Evolutionary conservation across 2,329 filamentous ascomycete species (phyloP).

Genomic region (Hymenoscyphus linearis): DNA sequence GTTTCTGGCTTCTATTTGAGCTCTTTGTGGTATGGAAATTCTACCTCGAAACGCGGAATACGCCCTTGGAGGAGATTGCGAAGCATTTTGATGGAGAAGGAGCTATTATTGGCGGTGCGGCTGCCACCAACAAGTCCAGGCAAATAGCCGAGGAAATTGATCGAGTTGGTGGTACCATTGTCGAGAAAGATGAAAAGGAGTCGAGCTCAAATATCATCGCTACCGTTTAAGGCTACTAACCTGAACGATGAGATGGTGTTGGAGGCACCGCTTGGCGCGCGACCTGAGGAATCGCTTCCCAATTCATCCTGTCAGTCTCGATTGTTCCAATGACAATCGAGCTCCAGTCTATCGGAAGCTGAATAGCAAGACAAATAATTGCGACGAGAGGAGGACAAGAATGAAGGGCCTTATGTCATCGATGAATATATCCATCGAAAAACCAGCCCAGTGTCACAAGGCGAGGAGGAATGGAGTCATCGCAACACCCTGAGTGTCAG

Average conservation of each 20-base stretch:
- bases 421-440: not conserved
- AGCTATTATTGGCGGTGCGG: conserved; percentile 23
- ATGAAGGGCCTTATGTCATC: not conserved
- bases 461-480: not conserved
- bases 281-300: not conserved
- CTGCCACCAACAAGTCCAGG: conserved; percentile 12
- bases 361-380: not conserved
- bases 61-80: conserved; percentile 39
- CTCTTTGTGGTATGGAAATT: conserved; percentile 22
- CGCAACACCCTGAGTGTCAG: not conserved
- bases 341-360: not conserved
- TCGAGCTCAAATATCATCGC: not conserved
- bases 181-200: conserved; percentile 3
- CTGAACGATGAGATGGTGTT: not conserved
- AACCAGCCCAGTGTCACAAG: not conserved
- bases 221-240: not conserved
- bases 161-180: conserved; percentile 2
- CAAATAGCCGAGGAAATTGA: conserved; percentile 15
- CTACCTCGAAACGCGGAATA: conserved; percentile 38
- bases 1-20: conserved; percentile 29
- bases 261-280: not conserved
- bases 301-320: not conserved
- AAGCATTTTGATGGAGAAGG: conserved; percentile 40
- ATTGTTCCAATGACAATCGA: not conserved
- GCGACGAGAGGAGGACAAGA: not conserved